Conservation (phyloP, 2,329 filamentous ascomycete genomes). For the Aspergillus clavatus region DNA sequence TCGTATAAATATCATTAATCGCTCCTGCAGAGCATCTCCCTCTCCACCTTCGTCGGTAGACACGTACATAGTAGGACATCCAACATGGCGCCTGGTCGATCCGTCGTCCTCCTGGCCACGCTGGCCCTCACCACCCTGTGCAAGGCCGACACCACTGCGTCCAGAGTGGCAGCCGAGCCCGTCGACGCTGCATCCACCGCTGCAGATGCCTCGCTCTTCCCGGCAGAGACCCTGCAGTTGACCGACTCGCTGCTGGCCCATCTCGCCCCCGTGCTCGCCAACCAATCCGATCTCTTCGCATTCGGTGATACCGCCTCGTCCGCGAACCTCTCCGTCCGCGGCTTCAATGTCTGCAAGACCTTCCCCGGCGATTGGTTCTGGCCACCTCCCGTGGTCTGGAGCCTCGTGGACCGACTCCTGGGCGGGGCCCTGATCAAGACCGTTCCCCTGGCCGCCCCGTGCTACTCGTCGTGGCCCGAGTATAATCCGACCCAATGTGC, state of each 20-base stretch:
- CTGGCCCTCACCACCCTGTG: constrained; percentile 13
- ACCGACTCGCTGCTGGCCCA: constrained; percentile 18
- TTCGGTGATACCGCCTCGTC: constrained; percentile 17
- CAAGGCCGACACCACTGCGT: constrained; percentile 9
- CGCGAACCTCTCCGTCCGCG: not conserved
- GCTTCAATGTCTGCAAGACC: constrained; percentile 18
- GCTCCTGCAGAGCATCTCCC: too few species aligned
- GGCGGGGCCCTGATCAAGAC: constrained; percentile 23
- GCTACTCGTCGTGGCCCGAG: constrained; percentile 22
- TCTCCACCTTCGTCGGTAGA: too few species aligned
- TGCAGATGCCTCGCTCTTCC: constrained; percentile 20
- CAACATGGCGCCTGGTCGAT: too few species aligned
- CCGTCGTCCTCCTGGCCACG: too few species aligned
- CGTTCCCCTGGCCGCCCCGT: constrained; percentile 24
- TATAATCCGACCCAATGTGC: constrained; percentile 20
- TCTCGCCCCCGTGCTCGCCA: constrained; percentile 15
- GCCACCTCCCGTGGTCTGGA: constrained; percentile 21
- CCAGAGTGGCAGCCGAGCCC: constrained; percentile 6
- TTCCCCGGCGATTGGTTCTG: constrained; percentile 22
- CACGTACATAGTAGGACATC: too few species aligned
- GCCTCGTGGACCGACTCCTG: constrained; percentile 18
- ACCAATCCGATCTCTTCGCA: constrained; percentile 16
- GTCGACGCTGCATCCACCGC: constrained; percentile 1
- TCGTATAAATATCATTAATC: too few species aligned
- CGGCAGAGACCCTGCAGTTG: constrained; percentile 24